Percentiles rank a stretch among this genome's conserved stretches.
Conservation (phyloP, 352 stramenopile genomes). For the Globisporangium viniferum region DNA sequence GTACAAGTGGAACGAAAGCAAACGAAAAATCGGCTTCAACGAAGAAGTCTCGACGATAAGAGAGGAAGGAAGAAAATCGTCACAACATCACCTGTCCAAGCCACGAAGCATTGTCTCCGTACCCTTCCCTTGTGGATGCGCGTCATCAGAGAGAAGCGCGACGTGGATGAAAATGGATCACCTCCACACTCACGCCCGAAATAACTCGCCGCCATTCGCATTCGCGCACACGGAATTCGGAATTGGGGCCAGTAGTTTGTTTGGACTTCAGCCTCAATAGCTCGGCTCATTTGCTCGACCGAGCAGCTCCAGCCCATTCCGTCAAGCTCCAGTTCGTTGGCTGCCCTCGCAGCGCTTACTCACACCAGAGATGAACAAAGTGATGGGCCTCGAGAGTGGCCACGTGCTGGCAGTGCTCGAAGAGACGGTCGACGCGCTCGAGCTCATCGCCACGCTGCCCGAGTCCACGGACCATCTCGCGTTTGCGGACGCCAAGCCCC, state of each 20-base stretch:
- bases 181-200: not conserved
- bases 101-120: not conserved
- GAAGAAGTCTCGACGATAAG: not conserved
- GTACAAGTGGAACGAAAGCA: not conserved
- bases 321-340: not conserved
- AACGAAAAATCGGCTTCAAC: not conserved
- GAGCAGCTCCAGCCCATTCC: not conserved
- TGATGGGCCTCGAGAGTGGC: constrained; percentile 30
- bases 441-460: constrained; percentile 28
- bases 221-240: not conserved
- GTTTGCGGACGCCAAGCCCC: not conserved
- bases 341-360: not conserved
- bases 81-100: not conserved
- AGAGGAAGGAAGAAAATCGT: not conserved
- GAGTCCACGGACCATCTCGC: constrained; percentile 9
- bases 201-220: not conserved
- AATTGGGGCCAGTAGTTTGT: not conserved
- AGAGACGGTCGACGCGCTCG: constrained; percentile 27
- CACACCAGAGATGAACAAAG: constrained; percentile 19
- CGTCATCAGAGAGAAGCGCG: not conserved
- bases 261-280: not conserved
- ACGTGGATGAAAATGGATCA: not conserved
- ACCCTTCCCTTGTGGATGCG: not conserved
- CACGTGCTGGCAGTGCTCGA: constrained; percentile 40
- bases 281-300: not conserved